Percentiles rank a stretch among this genome's conserved stretches.
phyloP scores from a whole-genome alignment of 1,139 yeast species.

The Suhomyces ambrosiae region DNA sequence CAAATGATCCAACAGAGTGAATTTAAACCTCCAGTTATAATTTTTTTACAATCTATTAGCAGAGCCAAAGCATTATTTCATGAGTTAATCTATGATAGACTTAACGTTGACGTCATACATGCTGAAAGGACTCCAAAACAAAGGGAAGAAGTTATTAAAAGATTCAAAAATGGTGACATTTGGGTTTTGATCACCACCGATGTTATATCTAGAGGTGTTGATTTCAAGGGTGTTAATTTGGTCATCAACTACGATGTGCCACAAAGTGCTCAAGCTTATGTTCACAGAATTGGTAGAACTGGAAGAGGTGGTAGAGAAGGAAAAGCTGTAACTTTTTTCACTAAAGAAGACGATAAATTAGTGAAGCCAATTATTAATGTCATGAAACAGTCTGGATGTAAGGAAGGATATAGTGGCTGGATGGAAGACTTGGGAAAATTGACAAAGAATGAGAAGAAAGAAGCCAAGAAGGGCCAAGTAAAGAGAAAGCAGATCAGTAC shows the following conservation, averaged over 20 bases:
- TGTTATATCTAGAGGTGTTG: slow-evolving; percentile 94
- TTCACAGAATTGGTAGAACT: slow-evolving; percentile 97
- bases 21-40: slow-evolving; percentile 88
- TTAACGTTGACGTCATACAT: slow-evolving; percentile 94
- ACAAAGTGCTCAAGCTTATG: slow-evolving; percentile 89
- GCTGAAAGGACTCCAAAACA: slow-evolving; percentile 92
- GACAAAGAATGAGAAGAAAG: slow-evolving; percentile 64
- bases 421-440: slow-evolving; percentile 76
- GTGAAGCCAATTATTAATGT: slow-evolving; percentile 88
- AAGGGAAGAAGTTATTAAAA: slow-evolving; percentile 80
- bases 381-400: slow-evolving; percentile 89
- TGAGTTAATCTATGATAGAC: slow-evolving; percentile 84
- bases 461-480: slow-evolving; percentile 59
- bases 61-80: slow-evolving; percentile 95
- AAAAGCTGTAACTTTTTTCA: slow-evolving; percentile 86
- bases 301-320: slow-evolving; percentile 94
- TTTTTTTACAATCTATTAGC: slow-evolving; percentile 86
- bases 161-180: slow-evolving; percentile 84
- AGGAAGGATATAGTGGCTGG: slow-evolving; percentile 72
- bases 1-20: slow-evolving; percentile 85
- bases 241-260: slow-evolving; percentile 98
- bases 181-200: slow-evolving; percentile 98
- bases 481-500: slow-evolving; percentile 81
- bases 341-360: slow-evolving; percentile 80
- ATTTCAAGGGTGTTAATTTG: slow-evolving; percentile 91